Evolutionary conservation across 495 filamentous ascomycete species (phyloP).

Genomic region (Wilcoxina mikolae): DNA sequence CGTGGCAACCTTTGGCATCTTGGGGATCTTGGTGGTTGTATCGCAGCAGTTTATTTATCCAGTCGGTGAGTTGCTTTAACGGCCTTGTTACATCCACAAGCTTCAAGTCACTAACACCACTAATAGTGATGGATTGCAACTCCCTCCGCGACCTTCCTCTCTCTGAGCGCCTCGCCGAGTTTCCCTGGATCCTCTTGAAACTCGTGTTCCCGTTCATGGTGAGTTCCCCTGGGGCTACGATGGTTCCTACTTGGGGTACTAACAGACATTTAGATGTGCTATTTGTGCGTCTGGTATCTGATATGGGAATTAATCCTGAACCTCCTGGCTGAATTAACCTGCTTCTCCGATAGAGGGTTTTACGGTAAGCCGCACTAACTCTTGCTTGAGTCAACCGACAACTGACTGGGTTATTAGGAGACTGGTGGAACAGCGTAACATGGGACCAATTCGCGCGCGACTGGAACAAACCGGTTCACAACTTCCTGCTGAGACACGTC

Average conservation of each 20-base stretch:
- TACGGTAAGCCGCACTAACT: no score
- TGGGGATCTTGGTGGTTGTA: slow-evolving; percentile 48
- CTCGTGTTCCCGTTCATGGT: slow-evolving; percentile 57
- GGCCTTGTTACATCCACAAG: no score
- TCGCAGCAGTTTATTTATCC: slow-evolving; percentile 49
- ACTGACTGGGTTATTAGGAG: no score
- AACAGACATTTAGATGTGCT: slow-evolving; percentile 30
- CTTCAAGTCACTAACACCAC: no score
- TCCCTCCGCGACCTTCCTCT: slow-evolving; percentile 49
- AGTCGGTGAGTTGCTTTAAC: no score
- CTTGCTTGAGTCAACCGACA: no score
- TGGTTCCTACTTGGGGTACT: slow-evolving; percentile 46
- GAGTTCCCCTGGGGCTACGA: no score
- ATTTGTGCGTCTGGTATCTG: slow-evolving; percentile 42
- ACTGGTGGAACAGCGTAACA: slow-evolving; percentile 34
- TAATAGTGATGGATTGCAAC: slow-evolving; percentile 50
- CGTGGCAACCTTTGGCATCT: slow-evolving; percentile 50
- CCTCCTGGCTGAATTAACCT: slow-evolving; percentile 54
- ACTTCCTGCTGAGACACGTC: slow-evolving; percentile 57
- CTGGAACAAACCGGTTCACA: slow-evolving; percentile 60
- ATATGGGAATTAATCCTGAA: slow-evolving; percentile 74
- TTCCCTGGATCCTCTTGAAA: slow-evolving; percentile 54
- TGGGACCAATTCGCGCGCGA: slow-evolving; percentile 44
- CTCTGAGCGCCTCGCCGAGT: slow-evolving; percentile 43
- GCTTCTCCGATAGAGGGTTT: slow-evolving; percentile 63